Conservation (phyloP, 129 eudicot species). For the Chrysanthemum makinoi region DNA sequence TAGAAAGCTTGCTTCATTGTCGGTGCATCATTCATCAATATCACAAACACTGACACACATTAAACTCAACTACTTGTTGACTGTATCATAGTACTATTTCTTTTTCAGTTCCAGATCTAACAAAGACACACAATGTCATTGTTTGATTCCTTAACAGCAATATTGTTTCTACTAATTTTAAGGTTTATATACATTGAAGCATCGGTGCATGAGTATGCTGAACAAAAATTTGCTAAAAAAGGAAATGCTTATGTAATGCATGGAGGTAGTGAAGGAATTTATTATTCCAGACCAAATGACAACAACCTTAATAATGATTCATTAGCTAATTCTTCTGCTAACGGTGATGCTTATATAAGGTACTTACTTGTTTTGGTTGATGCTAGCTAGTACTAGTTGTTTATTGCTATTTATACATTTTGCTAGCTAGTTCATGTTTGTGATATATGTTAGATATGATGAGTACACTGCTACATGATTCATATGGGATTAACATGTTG, state of each 20-base stretch:
- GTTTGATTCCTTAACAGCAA: slow-evolving; percentile 26
- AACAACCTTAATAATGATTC: slow-evolving; percentile 38
- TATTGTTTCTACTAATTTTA: slow-evolving; percentile 29
- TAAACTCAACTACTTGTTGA: background rate
- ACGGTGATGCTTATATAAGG: slow-evolving; percentile 20
- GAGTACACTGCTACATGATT: background rate
- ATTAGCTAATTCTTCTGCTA: slow-evolving; percentile 22
- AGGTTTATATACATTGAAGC: slow-evolving; percentile 34
- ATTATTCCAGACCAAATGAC: slow-evolving; percentile 37
- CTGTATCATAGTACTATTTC: background rate
- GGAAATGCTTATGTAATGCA: slow-evolving; percentile 82
- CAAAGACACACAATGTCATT: slow-evolving; percentile 31
- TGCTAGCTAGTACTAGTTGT: too few species aligned
- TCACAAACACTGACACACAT: background rate
- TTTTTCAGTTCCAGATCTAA: background rate
- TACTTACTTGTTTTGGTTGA: background rate
- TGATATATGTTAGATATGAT: too few species aligned
- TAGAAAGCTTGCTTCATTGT: background rate
- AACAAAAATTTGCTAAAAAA: slow-evolving; percentile 45
- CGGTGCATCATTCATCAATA: background rate
- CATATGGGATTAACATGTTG: too few species aligned
- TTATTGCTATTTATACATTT: background rate
- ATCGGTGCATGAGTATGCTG: slow-evolving; percentile 66
- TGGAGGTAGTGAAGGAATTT: slow-evolving; percentile 88
- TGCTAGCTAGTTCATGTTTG: background rate